phyloP scores from a whole-genome alignment of 2,329 filamentous ascomycete species.

The Ceratocystis ficicola region DNA sequence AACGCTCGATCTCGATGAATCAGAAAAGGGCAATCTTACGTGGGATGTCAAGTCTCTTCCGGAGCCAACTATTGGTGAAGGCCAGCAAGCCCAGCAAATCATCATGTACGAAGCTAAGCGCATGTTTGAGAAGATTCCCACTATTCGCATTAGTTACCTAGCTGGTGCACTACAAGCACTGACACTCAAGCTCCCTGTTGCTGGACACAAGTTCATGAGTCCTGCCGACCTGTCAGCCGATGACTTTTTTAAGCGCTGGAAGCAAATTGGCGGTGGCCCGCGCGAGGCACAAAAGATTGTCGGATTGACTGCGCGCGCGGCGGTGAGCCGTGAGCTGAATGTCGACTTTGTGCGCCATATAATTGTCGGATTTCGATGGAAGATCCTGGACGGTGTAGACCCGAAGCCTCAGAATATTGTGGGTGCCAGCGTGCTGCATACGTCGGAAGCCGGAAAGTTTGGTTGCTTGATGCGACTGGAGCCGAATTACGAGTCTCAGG shows the following conservation, averaged over 20 bases:
- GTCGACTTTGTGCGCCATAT: constrained; percentile 58
- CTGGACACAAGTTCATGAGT: constrained; percentile 95
- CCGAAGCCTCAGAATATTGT: constrained; percentile 91
- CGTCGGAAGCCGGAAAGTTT: constrained; percentile 73
- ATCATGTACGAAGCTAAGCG: constrained; percentile 83
- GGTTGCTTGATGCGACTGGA: constrained; percentile 87
- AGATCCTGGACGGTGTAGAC: constrained; percentile 72
- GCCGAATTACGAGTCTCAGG: constrained; percentile 84
- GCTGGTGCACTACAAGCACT: constrained; percentile 86
- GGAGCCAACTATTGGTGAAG: constrained; percentile 63
- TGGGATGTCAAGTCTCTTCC: constrained; percentile 82
- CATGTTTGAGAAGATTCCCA: constrained; percentile 73
- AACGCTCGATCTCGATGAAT: constrained; percentile 68
- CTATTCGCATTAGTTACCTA: constrained; percentile 85
- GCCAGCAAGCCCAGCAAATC: constrained; percentile 78
- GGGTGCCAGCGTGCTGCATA: constrained; percentile 77
- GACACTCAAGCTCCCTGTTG: constrained; percentile 77
- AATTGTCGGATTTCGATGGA: constrained; percentile 82
- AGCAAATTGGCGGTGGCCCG: constrained; percentile 83
- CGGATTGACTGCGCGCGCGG: constrained; percentile 40
- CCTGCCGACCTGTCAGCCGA: constrained; percentile 73
- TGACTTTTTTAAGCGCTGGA: constrained; percentile 98
- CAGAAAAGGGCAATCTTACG: constrained; percentile 54
- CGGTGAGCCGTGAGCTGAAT: constrained; percentile 47
- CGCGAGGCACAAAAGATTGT: constrained; percentile 86